These are phyloP conservation scores for Rhodamnia argentea DNA, from an alignment of 345 rosid genomes.

Conservation along the genomic window DNA sequence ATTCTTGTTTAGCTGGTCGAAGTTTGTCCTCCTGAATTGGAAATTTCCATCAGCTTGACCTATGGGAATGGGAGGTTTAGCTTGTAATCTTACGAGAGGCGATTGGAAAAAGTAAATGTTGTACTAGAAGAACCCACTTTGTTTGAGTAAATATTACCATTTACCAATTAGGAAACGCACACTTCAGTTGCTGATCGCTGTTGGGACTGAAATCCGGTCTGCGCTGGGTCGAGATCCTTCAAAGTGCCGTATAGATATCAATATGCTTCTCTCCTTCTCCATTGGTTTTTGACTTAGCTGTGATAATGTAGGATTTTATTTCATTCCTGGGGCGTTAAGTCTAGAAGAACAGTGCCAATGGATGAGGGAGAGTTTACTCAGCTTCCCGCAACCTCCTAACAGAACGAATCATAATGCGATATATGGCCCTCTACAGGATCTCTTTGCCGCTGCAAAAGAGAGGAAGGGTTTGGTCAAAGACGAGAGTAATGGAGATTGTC, in stretches of 20 bases:
- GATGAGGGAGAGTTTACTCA: conserved; percentile 67
- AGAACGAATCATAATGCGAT: conserved; percentile 84
- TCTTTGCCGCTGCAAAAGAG: conserved; percentile 46
- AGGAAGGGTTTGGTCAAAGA: conserved; percentile 47
- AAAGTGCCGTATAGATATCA: background rate
- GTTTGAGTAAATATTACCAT: background rate
- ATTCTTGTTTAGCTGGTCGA: background rate
- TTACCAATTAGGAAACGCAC: background rate
- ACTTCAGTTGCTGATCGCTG: background rate
- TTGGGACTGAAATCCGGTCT: background rate
- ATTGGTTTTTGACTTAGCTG: background rate
- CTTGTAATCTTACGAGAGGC: background rate
- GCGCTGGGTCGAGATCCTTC: background rate
- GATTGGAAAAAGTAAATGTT: background rate
- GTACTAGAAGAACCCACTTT: background rate
- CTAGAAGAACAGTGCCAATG: conserved; percentile 76
- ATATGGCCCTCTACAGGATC: conserved; percentile 61
- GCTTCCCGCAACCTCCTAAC: conserved; percentile 81
- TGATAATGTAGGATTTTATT: conserved; percentile 57
- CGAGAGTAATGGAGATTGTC: conserved; percentile 10
- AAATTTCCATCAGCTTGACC: background rate
- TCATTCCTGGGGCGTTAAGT: conserved; percentile 61
- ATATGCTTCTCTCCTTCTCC: background rate
- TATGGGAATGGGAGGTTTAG: background rate
- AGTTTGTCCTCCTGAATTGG: background rate